These are phyloP conservation scores for Ganoderma leucocontextum DNA, from an alignment of 1,284 basidiomycete genomes.

Conservation along the genomic window DNA sequence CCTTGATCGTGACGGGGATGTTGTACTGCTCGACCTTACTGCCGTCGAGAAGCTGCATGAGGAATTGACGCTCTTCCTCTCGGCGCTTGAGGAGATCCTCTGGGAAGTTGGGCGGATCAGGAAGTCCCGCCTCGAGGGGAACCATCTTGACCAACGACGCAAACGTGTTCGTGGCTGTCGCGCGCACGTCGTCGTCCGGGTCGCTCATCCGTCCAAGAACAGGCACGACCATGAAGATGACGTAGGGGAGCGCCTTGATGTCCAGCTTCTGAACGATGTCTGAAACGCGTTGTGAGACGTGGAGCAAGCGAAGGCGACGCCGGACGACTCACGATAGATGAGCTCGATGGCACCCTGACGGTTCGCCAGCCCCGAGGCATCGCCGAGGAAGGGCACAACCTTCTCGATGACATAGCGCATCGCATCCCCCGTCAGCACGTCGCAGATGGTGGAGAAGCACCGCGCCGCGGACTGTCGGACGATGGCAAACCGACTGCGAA, in stretches of 20 bases:
- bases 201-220: slow-evolving; percentile 99
- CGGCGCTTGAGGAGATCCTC: slow-evolving; percentile 89
- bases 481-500: slow-evolving; percentile 88
- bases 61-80: slow-evolving; percentile 90
- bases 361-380: slow-evolving; percentile 79
- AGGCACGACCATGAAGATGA: slow-evolving; percentile 97
- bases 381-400: slow-evolving; percentile 87
- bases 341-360: slow-evolving; percentile 93
- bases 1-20: slow-evolving; percentile 91
- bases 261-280: slow-evolving; percentile 94
- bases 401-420: slow-evolving; percentile 91
- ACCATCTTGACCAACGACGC: slow-evolving; percentile 99
- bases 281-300: slow-evolving; percentile 43
- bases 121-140: slow-evolving; percentile 96
- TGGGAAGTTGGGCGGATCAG: slow-evolving; percentile 94
- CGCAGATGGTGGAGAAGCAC: slow-evolving; percentile 89
- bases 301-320: slow-evolving; percentile 39
- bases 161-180: slow-evolving; percentile 96
- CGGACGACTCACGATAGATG: slow-evolving; percentile 77
- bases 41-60: slow-evolving; percentile 94
- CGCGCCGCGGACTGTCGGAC: slow-evolving; percentile 89
- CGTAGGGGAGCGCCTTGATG: slow-evolving; percentile 95
- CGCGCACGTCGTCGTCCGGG: slow-evolving; percentile 88
- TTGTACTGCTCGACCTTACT: slow-evolving; percentile 93
- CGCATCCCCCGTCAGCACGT: slow-evolving; percentile 84